These are phyloP conservation scores for Populus tremula DNA, from an alignment of 345 rosid species.

Conservation along the genomic window DNA sequence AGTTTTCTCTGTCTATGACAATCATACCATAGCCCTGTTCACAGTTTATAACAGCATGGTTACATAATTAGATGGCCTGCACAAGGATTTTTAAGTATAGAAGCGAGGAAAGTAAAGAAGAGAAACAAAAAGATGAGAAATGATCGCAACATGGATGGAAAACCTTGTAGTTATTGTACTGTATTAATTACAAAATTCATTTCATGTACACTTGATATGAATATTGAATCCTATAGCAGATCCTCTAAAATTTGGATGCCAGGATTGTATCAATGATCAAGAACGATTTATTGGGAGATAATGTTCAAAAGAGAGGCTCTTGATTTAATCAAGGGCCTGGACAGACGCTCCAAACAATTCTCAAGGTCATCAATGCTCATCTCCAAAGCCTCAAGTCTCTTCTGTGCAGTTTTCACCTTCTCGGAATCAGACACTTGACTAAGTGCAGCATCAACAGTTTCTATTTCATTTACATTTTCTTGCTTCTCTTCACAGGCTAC, in stretches of 20 bases:
- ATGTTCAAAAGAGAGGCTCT: constrained; percentile 67
- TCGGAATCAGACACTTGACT: constrained; percentile 4
- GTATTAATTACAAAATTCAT: background rate
- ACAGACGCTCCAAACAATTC: constrained; percentile 47
- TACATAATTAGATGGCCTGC: too few relatives aligned
- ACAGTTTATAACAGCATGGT: too few relatives aligned
- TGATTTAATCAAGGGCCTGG: constrained; percentile 56
- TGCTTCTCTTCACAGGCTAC: constrained; percentile 34
- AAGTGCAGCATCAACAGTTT: constrained; percentile 36
- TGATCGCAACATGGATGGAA: background rate
- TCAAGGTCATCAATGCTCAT: constrained; percentile 44
- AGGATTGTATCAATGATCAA: background rate
- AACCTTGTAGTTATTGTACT: constrained; percentile 9
- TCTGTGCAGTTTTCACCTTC: constrained; percentile 30
- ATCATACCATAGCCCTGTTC: too few relatives aligned
- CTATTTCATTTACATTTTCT: constrained; percentile 41
- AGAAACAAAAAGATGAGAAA: background rate
- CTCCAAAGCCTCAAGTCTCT: constrained; percentile 47
- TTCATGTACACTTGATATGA: constrained; percentile 1
- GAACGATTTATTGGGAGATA: constrained; percentile 41
- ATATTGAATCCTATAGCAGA: constrained; percentile 13
- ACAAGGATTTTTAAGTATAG: too few relatives aligned
- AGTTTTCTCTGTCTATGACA: too few relatives aligned
- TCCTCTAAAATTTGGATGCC: constrained; percentile 39
- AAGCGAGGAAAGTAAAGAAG: background rate